Evolutionary conservation across 2,329 filamentous ascomycete genomes (phyloP).

Genomic region (Fusarium sp.): DNA sequence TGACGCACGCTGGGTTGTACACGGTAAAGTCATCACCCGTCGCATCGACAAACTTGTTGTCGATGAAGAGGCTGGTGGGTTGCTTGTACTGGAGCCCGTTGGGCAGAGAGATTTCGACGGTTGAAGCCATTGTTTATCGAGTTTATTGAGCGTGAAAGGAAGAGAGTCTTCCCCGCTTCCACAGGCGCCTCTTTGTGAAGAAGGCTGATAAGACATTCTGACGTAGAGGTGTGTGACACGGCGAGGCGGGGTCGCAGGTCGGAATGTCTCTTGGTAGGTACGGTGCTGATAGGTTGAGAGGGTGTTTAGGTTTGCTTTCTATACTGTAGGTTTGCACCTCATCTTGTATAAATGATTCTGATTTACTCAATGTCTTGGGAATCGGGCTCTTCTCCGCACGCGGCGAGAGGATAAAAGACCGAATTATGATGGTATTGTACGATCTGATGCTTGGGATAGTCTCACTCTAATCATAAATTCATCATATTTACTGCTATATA

Average conservation of each 20-base stretch:
- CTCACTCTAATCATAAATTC: too few relatives aligned
- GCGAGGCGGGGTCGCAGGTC: neutral
- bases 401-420: too few relatives aligned
- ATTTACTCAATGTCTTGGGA: neutral
- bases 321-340: too few relatives aligned
- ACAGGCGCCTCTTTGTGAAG: neutral
- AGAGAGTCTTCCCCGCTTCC: neutral
- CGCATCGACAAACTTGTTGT: conserved; percentile 31
- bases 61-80: conserved; percentile 37
- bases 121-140: neutral
- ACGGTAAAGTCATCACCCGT: conserved; percentile 11
- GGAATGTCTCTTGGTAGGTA: neutral
- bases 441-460: too few relatives aligned
- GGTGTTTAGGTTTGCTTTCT: neutral
- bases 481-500: too few relatives aligned
- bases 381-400: neutral
- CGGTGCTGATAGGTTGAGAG: neutral
- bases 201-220: neutral
- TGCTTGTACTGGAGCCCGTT: conserved; percentile 51
- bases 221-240: neutral
- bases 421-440: too few relatives aligned
- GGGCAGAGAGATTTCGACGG: conserved; percentile 19
- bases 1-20: conserved; percentile 17
- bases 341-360: too few relatives aligned
- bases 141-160: neutral